A percentile compares a stretch with the other conserved stretches of the same genome.
Evolutionary conservation across 768 basidiomycete species (phyloP).

Genomic region (Rhizopogon roseolus): DNA sequence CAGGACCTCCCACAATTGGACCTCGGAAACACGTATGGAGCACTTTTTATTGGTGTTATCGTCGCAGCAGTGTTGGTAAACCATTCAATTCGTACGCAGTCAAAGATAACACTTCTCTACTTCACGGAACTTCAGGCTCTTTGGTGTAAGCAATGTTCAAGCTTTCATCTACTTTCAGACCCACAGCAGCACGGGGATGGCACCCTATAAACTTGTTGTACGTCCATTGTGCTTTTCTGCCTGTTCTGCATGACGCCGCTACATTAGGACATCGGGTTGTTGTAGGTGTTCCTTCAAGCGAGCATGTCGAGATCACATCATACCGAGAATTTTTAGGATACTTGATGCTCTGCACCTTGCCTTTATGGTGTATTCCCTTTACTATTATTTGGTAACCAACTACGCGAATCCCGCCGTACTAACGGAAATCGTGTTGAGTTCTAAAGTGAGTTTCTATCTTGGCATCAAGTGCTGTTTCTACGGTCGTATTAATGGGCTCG

Average conservation of each 20-base stretch:
- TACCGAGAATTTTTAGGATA: constrained; percentile 17
- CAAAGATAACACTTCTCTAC: not conserved
- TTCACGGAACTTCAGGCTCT: not conserved
- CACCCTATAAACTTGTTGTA: not conserved
- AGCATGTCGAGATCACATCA: not conserved
- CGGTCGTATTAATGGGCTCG: not conserved
- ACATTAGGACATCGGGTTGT: constrained; percentile 3
- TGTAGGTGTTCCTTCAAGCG: not conserved
- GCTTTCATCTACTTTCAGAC: not conserved
- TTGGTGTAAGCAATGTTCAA: constrained; percentile 3
- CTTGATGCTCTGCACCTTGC: constrained; percentile 32
- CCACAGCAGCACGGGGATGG: not conserved
- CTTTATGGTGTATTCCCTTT: constrained; percentile 28
- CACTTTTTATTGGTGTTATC: not conserved
- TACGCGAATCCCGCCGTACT: constrained; percentile 24
- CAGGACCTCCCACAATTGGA: no score
- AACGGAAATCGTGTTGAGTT: constrained; percentile 22
- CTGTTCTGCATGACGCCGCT: not conserved
- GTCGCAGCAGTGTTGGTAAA: not conserved
- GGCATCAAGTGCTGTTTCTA: no score
- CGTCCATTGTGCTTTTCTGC: not conserved
- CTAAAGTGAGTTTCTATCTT: not conserved
- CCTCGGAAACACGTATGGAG: no score
- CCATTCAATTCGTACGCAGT: no score
- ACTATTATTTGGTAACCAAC: constrained; percentile 32